These are phyloP conservation scores for Neurospora discreta DNA, from an alignment of 495 filamentous ascomycete genomes.

Conservation along the genomic window DNA sequence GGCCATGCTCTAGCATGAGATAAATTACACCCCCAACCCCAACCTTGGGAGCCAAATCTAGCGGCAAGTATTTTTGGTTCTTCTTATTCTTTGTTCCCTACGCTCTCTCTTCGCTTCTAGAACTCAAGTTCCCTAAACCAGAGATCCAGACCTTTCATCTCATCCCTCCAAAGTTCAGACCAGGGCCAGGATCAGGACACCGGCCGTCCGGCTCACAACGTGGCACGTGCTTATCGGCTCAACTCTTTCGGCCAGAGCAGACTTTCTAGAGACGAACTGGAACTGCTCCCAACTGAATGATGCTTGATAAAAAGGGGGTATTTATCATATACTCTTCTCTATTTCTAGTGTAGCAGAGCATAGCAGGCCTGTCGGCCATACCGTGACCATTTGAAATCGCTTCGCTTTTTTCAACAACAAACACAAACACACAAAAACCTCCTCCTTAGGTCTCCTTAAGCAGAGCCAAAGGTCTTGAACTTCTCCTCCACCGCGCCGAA, in stretches of 20 bases:
- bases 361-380: no score
- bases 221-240: neutral
- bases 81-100: neutral
- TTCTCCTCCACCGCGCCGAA: constrained; percentile 45
- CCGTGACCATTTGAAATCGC: no score
- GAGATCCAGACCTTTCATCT: neutral
- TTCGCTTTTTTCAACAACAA: neutral
- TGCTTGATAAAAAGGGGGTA: neutral
- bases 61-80: neutral
- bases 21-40: neutral
- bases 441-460: constrained; percentile 12
- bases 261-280: neutral
- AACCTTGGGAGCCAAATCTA: neutral
- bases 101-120: neutral
- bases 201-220: neutral
- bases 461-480: constrained; percentile 33
- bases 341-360: neutral
- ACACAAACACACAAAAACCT: neutral
- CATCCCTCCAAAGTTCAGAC: neutral
- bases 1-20: neutral
- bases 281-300: neutral
- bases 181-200: neutral
- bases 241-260: neutral
- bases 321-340: neutral
- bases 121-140: neutral